phyloP scores from a whole-genome alignment of 768 basidiomycete genomes.

The Dentipellis sp. region DNA sequence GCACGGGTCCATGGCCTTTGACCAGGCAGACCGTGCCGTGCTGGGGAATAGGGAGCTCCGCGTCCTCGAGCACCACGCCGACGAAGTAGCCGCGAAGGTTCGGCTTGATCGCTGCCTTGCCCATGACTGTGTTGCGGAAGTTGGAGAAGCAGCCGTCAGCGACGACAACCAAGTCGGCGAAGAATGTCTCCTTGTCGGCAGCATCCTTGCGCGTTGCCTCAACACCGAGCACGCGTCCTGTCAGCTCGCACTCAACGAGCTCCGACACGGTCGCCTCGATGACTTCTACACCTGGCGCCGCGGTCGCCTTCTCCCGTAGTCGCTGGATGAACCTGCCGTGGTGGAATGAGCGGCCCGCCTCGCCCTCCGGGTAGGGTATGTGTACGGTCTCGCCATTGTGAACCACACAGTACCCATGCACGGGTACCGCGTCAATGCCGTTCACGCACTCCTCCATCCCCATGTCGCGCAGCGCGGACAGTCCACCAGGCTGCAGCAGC shows the following conservation, averaged over 20 bases:
- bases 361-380: constrained; percentile 74
- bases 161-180: constrained; percentile 74
- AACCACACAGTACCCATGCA: constrained; percentile 80
- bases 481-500: constrained; percentile 89
- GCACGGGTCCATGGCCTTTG: constrained; percentile 75
- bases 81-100: constrained; percentile 71
- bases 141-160: constrained; percentile 96
- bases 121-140: constrained; percentile 68
- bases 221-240: constrained; percentile 56
- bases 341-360: constrained; percentile 84
- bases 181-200: constrained; percentile 41
- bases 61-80: constrained; percentile 77
- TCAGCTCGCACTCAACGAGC: constrained; percentile 50
- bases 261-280: constrained; percentile 81
- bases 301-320: constrained; percentile 56
- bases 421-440: constrained; percentile 79
- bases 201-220: constrained; percentile 37
- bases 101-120: constrained; percentile 36
- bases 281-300: constrained; percentile 60
- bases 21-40: constrained; percentile 82
- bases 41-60: constrained; percentile 57
- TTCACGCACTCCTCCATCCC: constrained; percentile 72
- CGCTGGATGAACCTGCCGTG: constrained; percentile 86
- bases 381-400: constrained; percentile 60
- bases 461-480: constrained; percentile 64